Evolutionary conservation across 225 moss, liverwort and hornwort species (phyloP).

Genomic region (Sphagnum tenellum): DNA sequence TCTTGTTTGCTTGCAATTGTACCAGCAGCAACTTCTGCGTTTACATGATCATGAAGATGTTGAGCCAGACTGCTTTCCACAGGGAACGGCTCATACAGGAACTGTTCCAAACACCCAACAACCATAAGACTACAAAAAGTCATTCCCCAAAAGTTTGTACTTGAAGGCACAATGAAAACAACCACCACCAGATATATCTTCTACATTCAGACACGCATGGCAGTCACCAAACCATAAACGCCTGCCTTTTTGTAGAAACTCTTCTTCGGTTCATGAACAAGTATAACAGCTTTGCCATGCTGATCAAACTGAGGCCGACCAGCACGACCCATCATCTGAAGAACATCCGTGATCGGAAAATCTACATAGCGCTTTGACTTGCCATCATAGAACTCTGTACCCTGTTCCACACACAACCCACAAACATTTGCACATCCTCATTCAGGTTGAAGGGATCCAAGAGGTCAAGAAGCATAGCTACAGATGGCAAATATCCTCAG

Average conservation of each 20-base stretch:
- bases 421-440: conserved; percentile 29
- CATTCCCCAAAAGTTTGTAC: too few relatives aligned
- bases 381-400: conserved; percentile 96
- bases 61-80: conserved; percentile 96
- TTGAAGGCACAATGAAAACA: too few relatives aligned
- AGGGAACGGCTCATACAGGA: conserved; percentile 97
- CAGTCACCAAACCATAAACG: not conserved
- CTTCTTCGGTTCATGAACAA: conserved; percentile 97
- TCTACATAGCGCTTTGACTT: conserved; percentile 91
- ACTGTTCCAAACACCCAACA: conserved; percentile 28
- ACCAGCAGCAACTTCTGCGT: conserved; percentile 93
- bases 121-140: not conserved
- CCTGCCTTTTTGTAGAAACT: conserved; percentile 94
- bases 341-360: conserved; percentile 96
- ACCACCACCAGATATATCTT: too few relatives aligned
- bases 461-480: not conserved
- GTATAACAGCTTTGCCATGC: conserved; percentile 95
- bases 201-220: too few relatives aligned
- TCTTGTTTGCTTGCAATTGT: conserved; percentile 98
- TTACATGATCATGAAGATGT: conserved; percentile 96
- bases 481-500: too few relatives aligned
- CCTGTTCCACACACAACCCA: conserved; percentile 32
- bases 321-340: conserved; percentile 99
- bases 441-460: not conserved
- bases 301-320: conserved; percentile 97